Evolutionary conservation across 1,284 basidiomycete species (phyloP).

Genomic region (Pseudozyma hubeiensis): DNA sequence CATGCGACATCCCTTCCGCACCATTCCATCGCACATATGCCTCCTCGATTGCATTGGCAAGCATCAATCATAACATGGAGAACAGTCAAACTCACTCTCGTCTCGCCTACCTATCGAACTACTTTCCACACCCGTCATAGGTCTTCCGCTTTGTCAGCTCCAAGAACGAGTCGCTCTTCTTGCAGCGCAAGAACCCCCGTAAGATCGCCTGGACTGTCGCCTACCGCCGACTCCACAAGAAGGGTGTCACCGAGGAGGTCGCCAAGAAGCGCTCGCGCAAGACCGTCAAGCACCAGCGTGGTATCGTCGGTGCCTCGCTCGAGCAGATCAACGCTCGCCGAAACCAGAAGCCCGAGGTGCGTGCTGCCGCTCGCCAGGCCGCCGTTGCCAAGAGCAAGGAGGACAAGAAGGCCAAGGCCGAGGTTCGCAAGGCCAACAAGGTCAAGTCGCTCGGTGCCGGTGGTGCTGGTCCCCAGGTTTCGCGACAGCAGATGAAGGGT

Average conservation of each 20-base stretch:
- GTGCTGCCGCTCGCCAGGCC: conserved; percentile 81
- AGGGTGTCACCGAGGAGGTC: conserved; percentile 98
- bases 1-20: neutral
- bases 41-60: neutral
- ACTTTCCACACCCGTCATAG: conserved; percentile 14
- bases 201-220: conserved; percentile 99
- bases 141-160: conserved; percentile 68
- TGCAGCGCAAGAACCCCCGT: conserved; percentile 99
- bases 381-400: conserved; percentile 97
- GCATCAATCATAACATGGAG: neutral
- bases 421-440: conserved; percentile 69
- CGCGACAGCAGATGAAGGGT: conserved; percentile 96
- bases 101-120: neutral
- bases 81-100: conserved; percentile 1
- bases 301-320: conserved; percentile 96
- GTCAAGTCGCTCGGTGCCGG: conserved; percentile 72
- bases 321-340: conserved; percentile 89
- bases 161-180: conserved; percentile 90
- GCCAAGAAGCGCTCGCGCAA: conserved; percentile 98
- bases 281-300: conserved; percentile 98
- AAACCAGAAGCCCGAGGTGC: conserved; percentile 79
- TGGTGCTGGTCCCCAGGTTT: conserved; percentile 80
- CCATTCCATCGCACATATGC: neutral
- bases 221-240: conserved; percentile 99
- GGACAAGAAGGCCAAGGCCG: conserved; percentile 77